Evolutionary conservation across 1,284 basidiomycete genomes (phyloP).

Genomic region (Sporisorium iseilematis-ciliati): DNA sequence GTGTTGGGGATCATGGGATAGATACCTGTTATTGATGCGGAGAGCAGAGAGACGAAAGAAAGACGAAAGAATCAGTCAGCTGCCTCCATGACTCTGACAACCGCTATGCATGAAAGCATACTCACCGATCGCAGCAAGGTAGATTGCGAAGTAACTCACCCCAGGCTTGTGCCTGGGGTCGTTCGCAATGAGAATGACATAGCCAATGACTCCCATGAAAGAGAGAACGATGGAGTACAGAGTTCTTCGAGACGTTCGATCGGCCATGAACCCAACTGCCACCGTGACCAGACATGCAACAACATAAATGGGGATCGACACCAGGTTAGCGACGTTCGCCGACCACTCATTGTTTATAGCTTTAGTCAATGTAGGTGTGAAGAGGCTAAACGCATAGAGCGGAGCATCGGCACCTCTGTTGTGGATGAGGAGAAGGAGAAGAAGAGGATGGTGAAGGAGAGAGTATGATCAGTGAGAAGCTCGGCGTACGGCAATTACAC

Average conservation of each 20-base stretch:
- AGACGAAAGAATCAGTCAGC: not conserved
- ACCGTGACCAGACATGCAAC: constrained; percentile 77
- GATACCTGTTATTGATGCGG: constrained; percentile 69
- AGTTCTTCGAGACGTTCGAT: constrained; percentile 76
- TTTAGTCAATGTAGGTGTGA: constrained; percentile 73
- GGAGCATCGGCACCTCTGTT: constrained; percentile 69
- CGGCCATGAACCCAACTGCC: constrained; percentile 76
- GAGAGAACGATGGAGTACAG: constrained; percentile 74
- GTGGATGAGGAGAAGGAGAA: not conserved
- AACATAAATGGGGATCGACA: constrained; percentile 58
- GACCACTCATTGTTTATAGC: constrained; percentile 27
- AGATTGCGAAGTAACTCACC: constrained; percentile 79
- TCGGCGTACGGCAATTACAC: too few species aligned
- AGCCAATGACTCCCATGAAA: constrained; percentile 73
- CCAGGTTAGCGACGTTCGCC: constrained; percentile 57
- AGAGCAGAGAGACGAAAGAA: not conserved
- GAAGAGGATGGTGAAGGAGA: not conserved
- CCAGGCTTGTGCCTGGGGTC: constrained; percentile 70
- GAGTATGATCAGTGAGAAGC: not conserved
- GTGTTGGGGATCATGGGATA: constrained; percentile 80
- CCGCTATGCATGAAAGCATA: not conserved
- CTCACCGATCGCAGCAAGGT: constrained; percentile 71
- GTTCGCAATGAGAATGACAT: constrained; percentile 78
- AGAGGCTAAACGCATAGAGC: constrained; percentile 79
- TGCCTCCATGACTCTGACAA: too few species aligned